Evolutionary conservation across 495 filamentous ascomycete genomes (phyloP), one percentile per base, ranked within the genome.

Genomic region (Aspergillus ostianus): DNA sequence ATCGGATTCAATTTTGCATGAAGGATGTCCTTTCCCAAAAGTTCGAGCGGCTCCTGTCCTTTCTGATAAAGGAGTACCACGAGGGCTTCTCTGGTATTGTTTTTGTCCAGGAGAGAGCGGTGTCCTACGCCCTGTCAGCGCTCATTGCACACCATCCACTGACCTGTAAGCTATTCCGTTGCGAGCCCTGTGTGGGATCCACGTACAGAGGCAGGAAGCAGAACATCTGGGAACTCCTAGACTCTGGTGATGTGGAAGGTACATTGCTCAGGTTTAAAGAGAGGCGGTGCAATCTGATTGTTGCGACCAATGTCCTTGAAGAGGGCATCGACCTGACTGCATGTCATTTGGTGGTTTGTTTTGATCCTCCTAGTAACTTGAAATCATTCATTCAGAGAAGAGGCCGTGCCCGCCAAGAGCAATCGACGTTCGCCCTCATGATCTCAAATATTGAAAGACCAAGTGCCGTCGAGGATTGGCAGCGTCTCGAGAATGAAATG

Each of bases 311-410:
- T 57, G 90, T 90, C 3, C 74, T 92, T 1, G 91, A 96, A 70
- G 91, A 96, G 70, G 91, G 91, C 0, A 90, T 96, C 51, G 91
- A 96, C 68, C 81, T 94, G 6, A 84, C 86, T 3, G 85, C 84
- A 17, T 94, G 91, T 66, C 87, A 93, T 66, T 64, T 87, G 21
- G 88, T 94, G 23, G 76, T 93, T 26, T 90, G 87, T 66, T 92
- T 91, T 64, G 83, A 91, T 53, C 66, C 75, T 32, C 88, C 88
- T 19, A 67, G 72, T 18, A 91, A 85, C 51, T 71, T 92, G 18
- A 91, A 89, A 64, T 86, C 88, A 3, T 93, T 90, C 66, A 85
- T 96, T 44, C 91, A 96, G 67, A 81, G 90, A 23, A 82, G 91
- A 19, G 91, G 91, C 7, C 75, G 91, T 58, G 91, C 91, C 2